Base-by-base conservation (phyloP, 257 asterid species). In the Solanum medicagineum region DNA sequence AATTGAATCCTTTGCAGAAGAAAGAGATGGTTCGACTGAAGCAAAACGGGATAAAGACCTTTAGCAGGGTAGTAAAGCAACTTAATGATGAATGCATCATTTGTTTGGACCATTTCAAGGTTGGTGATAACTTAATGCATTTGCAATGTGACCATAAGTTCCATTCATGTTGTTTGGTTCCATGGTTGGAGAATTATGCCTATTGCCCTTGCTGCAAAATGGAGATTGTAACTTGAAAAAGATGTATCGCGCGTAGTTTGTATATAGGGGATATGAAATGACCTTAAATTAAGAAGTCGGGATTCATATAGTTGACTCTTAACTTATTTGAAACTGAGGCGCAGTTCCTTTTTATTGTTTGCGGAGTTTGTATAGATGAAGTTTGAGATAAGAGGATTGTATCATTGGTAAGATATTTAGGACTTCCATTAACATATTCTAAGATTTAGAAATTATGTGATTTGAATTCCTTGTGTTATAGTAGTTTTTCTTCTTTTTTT, bases 191-290 rank as follows among this genome's bases (percentile, higher is more conserved):
- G 59, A 80, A 65, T 19, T 51, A 85, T 85, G 22, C 80, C 5
- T 15, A 60, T 66, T 81, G 87, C 60, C 89, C 89, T 79, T 87
- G 89, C 63, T 87, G 89, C 54, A 84, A 85, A 80, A 71, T 87
- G 88, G 74, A 86, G 77, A 92, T 93, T 65, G 85, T 87, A 75
- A 63, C 87, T 73, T 86, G 81, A 86, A 60, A 73, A 24, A 20
- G 20, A 12, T 5, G 45, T 10, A 44, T 51, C 15, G 17, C n/a
- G 70, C 22, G 4, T n/a, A 26, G 29, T 47, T 32, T 81, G 55
- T 82, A 70, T 7, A 19, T 22, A 40, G 29, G 73, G 63, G 63
- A 65, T 65, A 65, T 26, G 17, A 3, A 65, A 65, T 65, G 44
- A 26, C 44, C 73, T 65, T 26, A 65, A 65, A 13, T 6, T 7